phyloP scores from a whole-genome alignment of 805 yeast species.

The Candida sakaeoensis region DNA sequence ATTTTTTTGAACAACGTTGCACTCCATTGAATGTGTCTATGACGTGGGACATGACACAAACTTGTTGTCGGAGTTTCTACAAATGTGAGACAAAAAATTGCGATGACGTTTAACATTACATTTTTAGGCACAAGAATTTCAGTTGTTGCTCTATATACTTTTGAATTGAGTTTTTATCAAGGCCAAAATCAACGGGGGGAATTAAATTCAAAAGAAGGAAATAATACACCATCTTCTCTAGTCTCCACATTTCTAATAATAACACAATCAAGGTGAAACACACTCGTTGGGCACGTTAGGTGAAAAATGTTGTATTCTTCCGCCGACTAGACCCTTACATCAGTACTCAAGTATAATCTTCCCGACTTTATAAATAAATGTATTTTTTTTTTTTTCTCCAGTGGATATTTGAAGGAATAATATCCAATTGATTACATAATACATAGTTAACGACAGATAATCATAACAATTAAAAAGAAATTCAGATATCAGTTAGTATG shows the following conservation, averaged over 20 bases:
- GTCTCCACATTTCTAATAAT: too few relatives aligned
- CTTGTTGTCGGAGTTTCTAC: too few relatives aligned
- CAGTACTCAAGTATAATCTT: slow-evolving; percentile 2
- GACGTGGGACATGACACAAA: slow-evolving; percentile 2
- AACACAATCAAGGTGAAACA: too few relatives aligned
- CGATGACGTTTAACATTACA: too few relatives aligned
- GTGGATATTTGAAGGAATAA: background rate
- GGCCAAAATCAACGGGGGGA: too few relatives aligned
- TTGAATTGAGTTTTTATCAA: too few relatives aligned
- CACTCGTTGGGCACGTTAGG: background rate
- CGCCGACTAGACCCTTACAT: background rate
- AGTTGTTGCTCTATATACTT: too few relatives aligned
- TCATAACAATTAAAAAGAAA: background rate
- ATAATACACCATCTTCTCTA: too few relatives aligned
- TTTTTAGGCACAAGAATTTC: too few relatives aligned
- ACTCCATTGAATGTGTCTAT: background rate
- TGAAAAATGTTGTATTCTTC: slow-evolving; percentile 1
- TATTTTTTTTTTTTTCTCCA: background rate
- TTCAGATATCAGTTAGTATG: background rate
- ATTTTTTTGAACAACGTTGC: background rate
- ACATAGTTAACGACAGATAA: background rate
- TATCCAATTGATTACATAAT: background rate
- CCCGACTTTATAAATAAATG: background rate
- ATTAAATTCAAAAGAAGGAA: too few relatives aligned
- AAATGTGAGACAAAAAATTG: too few relatives aligned